Conservation (phyloP, 208 protist genomes). For the Tritrichomonas foetus region DNA sequence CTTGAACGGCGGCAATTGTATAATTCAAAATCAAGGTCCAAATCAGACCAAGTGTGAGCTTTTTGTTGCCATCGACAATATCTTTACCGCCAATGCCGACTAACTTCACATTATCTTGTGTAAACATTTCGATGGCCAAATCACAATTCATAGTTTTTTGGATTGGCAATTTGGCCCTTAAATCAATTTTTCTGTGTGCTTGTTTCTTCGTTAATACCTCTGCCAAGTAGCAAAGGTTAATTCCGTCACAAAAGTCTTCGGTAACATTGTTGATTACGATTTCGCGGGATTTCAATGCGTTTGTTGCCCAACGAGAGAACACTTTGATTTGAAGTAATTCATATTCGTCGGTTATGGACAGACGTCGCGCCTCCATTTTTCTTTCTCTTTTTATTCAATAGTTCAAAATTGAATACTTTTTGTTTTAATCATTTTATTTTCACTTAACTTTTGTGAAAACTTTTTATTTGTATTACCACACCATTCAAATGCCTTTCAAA, state of each 20-base stretch:
- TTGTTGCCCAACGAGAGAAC: background rate
- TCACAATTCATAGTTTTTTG: background rate
- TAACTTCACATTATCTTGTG: background rate
- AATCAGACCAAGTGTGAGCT: constrained; percentile 27
- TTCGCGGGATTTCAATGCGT: background rate
- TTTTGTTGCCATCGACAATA: background rate
- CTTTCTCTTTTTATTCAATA: no score
- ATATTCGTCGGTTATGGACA: no score
- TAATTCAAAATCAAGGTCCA: constrained; percentile 20
- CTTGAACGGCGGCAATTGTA: background rate
- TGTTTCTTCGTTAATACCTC: background rate
- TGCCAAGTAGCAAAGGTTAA: background rate
- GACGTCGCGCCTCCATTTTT: no score
- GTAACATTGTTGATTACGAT: background rate
- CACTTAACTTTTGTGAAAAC: no score
- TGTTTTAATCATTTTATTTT: no score
- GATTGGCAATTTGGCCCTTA: background rate
- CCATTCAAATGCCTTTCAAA: no score
- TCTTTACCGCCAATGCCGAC: background rate
- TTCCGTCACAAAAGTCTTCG: background rate
- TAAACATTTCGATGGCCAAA: background rate
- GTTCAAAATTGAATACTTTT: no score
- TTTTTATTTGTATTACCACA: no score
- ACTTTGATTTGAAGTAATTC: constrained; percentile 37
- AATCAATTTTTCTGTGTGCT: background rate